phyloP scores from a whole-genome alignment of 2,329 filamentous ascomycete genomes.

The Beauveria bassiana region DNA sequence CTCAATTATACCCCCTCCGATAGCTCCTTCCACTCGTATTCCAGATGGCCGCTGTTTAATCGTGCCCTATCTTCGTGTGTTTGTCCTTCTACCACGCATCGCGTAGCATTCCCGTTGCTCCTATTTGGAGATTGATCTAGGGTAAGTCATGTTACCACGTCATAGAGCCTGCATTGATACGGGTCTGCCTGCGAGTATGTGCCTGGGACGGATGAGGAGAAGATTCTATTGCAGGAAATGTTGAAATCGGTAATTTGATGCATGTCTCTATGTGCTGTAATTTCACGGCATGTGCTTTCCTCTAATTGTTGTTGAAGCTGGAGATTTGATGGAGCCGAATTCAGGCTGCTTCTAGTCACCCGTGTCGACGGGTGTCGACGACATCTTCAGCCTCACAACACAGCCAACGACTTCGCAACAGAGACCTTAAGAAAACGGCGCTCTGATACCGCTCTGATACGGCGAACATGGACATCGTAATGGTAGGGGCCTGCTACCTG shows the following conservation, averaged over 20 bases:
- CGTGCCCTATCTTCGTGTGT: too few relatives aligned
- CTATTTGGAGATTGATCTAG: background rate
- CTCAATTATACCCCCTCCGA: too few relatives aligned
- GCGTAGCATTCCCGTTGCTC: too few relatives aligned
- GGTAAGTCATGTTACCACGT: background rate
- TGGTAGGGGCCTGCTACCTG: slow-evolving; percentile 61
- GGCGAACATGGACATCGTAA: slow-evolving; percentile 49
- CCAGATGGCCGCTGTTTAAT: too few relatives aligned
- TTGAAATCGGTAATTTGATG: background rate
- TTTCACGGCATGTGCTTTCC: background rate
- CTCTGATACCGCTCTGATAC: background rate
- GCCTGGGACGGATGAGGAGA: too few relatives aligned
- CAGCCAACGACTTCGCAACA: background rate
- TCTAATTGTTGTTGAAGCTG: background rate
- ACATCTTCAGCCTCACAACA: background rate
- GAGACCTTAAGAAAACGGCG: background rate
- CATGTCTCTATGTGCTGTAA: background rate
- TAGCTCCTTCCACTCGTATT: too few relatives aligned
- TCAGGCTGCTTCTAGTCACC: background rate
- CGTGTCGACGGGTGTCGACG: background rate
- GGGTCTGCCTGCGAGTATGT: too few relatives aligned
- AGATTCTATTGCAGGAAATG: background rate
- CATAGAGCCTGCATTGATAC: background rate
- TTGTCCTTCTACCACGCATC: too few relatives aligned
- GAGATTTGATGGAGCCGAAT: background rate